These are phyloP conservation scores for Teratosphaeria pseudoeucalypti DNA, from an alignment of 2,329 filamentous ascomycete genomes.

Conservation along the genomic window DNA sequence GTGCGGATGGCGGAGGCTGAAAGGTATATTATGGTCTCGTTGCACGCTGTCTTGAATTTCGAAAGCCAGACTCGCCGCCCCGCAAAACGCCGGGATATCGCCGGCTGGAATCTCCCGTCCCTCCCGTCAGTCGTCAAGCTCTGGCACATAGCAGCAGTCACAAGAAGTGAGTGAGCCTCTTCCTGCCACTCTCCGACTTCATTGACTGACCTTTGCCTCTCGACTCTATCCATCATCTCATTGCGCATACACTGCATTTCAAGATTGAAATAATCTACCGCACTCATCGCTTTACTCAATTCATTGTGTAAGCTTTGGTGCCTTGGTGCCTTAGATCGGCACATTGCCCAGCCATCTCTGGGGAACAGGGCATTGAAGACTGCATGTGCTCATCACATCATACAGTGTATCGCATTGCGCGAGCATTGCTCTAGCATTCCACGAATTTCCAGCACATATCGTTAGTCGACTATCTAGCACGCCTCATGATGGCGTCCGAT, in stretches of 20 bases:
- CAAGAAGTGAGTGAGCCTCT: background rate
- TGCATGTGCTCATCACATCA: background rate
- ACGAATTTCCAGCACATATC: background rate
- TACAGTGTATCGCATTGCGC: background rate
- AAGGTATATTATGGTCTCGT: background rate
- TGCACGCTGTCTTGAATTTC: background rate
- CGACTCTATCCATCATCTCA: background rate
- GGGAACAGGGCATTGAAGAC: background rate
- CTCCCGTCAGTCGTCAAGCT: no score
- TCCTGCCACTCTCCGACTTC: background rate
- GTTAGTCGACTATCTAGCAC: background rate
- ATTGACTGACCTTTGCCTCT: background rate
- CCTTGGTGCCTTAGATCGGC: background rate
- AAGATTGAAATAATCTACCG: background rate
- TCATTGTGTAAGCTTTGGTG: background rate
- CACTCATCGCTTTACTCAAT: no score
- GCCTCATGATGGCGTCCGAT: conserved; percentile 4
- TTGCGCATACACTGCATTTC: background rate
- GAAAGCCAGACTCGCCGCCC: background rate
- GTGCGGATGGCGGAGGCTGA: background rate
- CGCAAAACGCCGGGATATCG: background rate
- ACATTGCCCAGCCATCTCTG: background rate
- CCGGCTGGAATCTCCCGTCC: background rate
- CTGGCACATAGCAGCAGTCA: background rate
- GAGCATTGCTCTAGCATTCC: background rate